Base-by-base conservation (phyloP, 176 grass and related monocot species). In the Lolium multiflorum region DNA sequence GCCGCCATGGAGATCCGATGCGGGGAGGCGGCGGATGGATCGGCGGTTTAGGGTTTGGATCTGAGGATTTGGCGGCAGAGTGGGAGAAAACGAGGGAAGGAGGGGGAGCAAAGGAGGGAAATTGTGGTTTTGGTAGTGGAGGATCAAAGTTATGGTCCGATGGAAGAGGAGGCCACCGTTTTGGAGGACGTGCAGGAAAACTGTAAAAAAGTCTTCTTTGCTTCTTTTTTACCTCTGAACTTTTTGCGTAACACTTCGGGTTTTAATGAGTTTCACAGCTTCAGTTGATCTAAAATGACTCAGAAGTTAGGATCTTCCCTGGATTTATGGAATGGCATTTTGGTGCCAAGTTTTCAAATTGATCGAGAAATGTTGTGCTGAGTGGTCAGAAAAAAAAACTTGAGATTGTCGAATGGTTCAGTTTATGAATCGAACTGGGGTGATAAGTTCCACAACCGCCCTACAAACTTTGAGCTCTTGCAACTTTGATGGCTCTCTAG, bases 31-130 rank as follows among this genome's bases (percentile, higher is more conserved):
- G 41, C 11, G 44, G 72, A 16, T 9, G 73, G 78, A 81, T 84
- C 85, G 83, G 75, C 54, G 5, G 2, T 26, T 78, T 68, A 31
- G 78, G 72, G 51, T 37, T 50, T 58, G 50, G 89, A 91, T 91
- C 89, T 91, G 89, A 55, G 68, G 80, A 77, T 80, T 91, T 87
- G 89, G 89, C 80, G 59, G 78, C 54, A 81, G 62, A 28, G 43
- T 25, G 67, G 68, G n/a, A 5, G 9, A 74, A 87, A 79, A 79
- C 74, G 80, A 83, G 89, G 85, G 85, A 91, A 91, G 85, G n/a
- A 60, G 66, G 74, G 71, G 79, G 11, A 77, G 72, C 81, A 83
- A 91, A 75, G 81, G 85, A 91, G 85, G 89, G 89, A 91, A 91
- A 88, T 88, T 81, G 81, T 79, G 75, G 77, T 81, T 91, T 91